A percentile compares a stretch with the other conserved stretches of the same genome.
phyloP scores from a whole-genome alignment of 441 rosid species.

The Mallotus repandus region DNA sequence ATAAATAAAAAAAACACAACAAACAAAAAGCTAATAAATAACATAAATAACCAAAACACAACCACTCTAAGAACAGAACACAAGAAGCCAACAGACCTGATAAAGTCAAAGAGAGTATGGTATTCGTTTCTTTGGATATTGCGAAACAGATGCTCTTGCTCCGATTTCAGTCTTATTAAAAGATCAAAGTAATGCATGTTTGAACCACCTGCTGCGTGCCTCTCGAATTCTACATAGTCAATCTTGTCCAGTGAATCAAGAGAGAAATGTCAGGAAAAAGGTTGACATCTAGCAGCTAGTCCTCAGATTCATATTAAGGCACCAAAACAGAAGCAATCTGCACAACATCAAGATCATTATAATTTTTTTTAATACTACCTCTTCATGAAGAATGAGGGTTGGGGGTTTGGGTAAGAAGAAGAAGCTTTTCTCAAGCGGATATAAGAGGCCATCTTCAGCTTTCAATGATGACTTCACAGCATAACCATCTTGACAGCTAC shows the following conservation, averaged over 20 bases:
- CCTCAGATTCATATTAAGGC: constrained; percentile 1
- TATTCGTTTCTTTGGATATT: constrained; percentile 96
- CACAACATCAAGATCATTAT: background rate
- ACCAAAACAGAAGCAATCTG: background rate
- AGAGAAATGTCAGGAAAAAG: constrained; percentile 3
- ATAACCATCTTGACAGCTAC: constrained; percentile 94
- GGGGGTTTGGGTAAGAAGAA: constrained; percentile 98
- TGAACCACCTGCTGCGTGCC: constrained; percentile 98
- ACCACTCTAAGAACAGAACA: constrained; percentile 9
- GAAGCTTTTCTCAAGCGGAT: constrained; percentile 97
- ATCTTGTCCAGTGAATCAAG: constrained; percentile 46
- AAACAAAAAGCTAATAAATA: constrained; percentile 12
- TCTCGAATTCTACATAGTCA: constrained; percentile 95
- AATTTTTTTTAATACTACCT: constrained; percentile 42
- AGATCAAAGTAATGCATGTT: constrained; percentile 99
- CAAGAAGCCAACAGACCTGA: constrained; percentile 51
- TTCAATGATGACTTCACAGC: constrained; percentile 96
- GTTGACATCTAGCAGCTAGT: background rate
- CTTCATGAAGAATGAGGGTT: constrained; percentile 95
- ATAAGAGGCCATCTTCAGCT: constrained; percentile 96
- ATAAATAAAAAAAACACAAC: too few relatives aligned
- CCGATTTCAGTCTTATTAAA: constrained; percentile 82
- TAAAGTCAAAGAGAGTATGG: constrained; percentile 81
- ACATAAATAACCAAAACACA: constrained; percentile 7
- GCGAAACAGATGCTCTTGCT: constrained; percentile 94